phyloP scores from a whole-genome alignment of 2,329 filamentous ascomycete genomes.

The Xylariaceae sp. region DNA sequence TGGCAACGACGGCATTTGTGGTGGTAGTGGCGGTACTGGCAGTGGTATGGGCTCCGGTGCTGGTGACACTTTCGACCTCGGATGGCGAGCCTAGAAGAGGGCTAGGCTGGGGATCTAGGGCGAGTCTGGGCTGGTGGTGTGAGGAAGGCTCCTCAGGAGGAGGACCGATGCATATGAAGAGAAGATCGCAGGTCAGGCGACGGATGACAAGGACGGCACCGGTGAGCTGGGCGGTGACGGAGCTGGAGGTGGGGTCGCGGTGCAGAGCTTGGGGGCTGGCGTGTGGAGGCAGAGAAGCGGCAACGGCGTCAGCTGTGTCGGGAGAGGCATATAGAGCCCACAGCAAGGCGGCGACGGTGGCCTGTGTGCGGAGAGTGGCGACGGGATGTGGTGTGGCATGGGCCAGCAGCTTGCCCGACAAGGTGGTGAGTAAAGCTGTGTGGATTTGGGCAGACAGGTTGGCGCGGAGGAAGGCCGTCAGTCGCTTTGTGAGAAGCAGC shows the following conservation, averaged over 20 bases:
- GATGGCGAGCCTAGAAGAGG: conserved; percentile 35
- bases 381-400: conserved; percentile 56
- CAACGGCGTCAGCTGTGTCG: conserved; percentile 38
- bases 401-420: conserved; percentile 60
- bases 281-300: conserved; percentile 37
- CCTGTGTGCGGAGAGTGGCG: conserved; percentile 56
- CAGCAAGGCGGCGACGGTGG: conserved; percentile 60
- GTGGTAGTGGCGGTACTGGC: conserved; percentile 35
- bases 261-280: conserved; percentile 3
- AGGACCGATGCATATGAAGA: conserved; percentile 57
- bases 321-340: conserved; percentile 52
- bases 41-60: conserved; percentile 43
- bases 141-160: conserved; percentile 13
- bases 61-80: conserved; percentile 46
- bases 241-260: conserved; percentile 27
- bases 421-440: conserved; percentile 56
- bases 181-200: conserved; percentile 53
- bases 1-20: conserved; percentile 45
- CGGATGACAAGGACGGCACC: conserved; percentile 58
- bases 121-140: conserved; percentile 16
- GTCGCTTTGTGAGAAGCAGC: conserved; percentile 61
- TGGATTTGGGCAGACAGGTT: conserved; percentile 56
- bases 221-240: conserved; percentile 56
- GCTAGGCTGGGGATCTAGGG: conserved; percentile 29
- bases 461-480: conserved; percentile 57